Evolutionary conservation across 495 filamentous ascomycete genomes (phyloP).

Genomic region (Penicillium herquei): DNA sequence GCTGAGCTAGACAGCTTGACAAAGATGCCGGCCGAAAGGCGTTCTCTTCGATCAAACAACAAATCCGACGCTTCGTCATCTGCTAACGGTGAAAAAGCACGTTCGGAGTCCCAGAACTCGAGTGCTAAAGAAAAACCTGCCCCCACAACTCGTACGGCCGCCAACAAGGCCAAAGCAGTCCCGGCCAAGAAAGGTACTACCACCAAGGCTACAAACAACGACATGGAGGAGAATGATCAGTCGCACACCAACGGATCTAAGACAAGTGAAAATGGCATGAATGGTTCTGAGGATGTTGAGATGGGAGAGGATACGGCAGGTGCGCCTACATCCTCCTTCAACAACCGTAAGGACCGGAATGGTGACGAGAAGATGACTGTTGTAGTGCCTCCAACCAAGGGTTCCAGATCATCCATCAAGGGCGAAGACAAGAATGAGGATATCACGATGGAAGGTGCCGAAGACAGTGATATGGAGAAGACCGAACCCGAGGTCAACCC

Average conservation of each 20-base stretch:
- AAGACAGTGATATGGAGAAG: constrained; percentile 49
- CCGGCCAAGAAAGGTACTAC: constrained; percentile 50
- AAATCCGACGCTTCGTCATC: constrained; percentile 55
- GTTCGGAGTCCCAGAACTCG: constrained; percentile 51
- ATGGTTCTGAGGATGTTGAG: constrained; percentile 75
- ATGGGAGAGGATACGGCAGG: constrained; percentile 74
- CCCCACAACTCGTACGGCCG: constrained; percentile 42
- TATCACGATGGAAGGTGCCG: constrained; percentile 68
- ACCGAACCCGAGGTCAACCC: constrained; percentile 58
- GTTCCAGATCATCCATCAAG: constrained; percentile 62
- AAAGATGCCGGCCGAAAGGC: constrained; percentile 58
- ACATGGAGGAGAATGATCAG: constrained; percentile 57
- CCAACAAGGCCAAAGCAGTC: constrained; percentile 49
- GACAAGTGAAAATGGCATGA: constrained; percentile 70
- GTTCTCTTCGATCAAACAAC: constrained; percentile 56
- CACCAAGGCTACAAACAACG: constrained; percentile 47
- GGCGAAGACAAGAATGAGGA: constrained; percentile 67
- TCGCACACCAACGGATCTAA: constrained; percentile 71
- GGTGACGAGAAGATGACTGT: constrained; percentile 84
- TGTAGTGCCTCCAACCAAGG: constrained; percentile 77
- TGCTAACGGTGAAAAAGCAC: constrained; percentile 55
- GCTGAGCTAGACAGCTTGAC: constrained; percentile 36
- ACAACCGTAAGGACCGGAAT: constrained; percentile 65
- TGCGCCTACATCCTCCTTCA: constrained; percentile 52
- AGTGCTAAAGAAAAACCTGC: constrained; percentile 49